These are phyloP conservation scores for Aechmea fasciata DNA, from an alignment of 176 grass and related monocot species.

Conservation along the genomic window DNA sequence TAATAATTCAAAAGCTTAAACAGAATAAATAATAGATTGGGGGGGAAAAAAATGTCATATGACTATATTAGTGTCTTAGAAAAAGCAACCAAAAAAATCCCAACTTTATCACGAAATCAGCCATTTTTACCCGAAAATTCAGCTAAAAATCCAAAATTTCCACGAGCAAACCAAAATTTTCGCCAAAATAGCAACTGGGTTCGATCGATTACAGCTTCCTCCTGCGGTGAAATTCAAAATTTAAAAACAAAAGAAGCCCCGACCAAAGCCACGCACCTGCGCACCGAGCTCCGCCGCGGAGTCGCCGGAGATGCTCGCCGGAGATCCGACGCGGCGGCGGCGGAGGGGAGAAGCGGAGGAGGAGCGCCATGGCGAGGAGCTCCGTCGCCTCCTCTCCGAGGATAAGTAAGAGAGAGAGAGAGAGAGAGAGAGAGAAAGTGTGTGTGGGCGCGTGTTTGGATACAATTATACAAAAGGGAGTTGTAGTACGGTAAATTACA, in stretches of 20 bases:
- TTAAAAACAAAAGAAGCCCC: not conserved
- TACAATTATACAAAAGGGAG: no score
- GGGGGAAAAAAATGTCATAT: not conserved
- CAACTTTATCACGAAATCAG: not conserved
- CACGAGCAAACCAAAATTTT: not conserved
- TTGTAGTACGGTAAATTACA: no score
- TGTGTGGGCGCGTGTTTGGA: no score
- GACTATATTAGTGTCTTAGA: not conserved
- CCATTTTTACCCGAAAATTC: not conserved
- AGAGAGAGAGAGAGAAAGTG: no score
- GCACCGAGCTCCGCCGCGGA: not conserved
- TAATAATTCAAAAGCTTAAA: no score
- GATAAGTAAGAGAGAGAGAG: no score
- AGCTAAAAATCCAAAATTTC: not conserved
- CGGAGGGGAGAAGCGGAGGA: conserved; percentile 30
- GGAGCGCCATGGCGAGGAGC: conserved; percentile 36
- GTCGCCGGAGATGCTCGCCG: not conserved
- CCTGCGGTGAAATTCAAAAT: not conserved
- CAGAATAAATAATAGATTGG: no score
- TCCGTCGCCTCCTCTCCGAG: no score
- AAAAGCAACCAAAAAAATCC: not conserved
- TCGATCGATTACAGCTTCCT: not conserved
- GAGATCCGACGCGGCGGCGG: conserved; percentile 22
- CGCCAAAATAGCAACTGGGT: not conserved
- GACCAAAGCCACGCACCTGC: not conserved